A percentile compares a stretch with the other conserved stretches of the same genome.
These are phyloP conservation scores for Penicillium italicum DNA, from an alignment of 2,329 filamentous ascomycete genomes.

Conservation along the genomic window DNA sequence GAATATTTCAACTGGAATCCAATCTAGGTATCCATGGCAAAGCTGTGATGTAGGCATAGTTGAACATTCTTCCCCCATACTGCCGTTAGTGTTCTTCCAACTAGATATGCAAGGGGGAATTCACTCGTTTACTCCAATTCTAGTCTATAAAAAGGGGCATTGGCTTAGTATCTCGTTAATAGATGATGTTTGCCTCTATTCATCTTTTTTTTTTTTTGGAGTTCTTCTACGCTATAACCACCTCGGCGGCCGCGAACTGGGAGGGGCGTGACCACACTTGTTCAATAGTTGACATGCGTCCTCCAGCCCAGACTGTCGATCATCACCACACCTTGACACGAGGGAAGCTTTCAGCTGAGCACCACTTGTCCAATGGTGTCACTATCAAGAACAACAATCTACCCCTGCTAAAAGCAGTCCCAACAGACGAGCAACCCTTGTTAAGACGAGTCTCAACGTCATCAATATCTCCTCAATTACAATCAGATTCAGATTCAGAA, in stretches of 20 bases:
- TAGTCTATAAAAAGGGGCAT: not conserved
- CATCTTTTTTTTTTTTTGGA: not conserved
- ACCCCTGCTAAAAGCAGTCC: constrained; percentile 7
- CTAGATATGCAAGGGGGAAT: not conserved
- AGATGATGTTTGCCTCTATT: not conserved
- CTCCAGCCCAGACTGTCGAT: not conserved
- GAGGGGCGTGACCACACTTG: constrained; percentile 1
- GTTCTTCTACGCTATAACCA: not conserved
- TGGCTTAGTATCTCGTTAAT: not conserved
- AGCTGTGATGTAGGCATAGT: not conserved
- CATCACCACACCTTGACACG: constrained; percentile 16
- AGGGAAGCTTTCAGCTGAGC: constrained; percentile 7
- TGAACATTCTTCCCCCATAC: not conserved
- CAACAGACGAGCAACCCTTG: constrained; percentile 19
- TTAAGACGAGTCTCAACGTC: constrained; percentile 4
- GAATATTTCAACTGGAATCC: not conserved
- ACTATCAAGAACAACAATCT: constrained; percentile 3
- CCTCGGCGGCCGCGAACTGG: too few species aligned
- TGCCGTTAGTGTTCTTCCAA: not conserved
- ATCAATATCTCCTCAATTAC: not conserved
- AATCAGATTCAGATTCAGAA: too few species aligned
- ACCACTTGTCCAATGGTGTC: constrained; percentile 2
- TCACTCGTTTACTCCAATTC: not conserved
- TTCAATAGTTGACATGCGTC: constrained; percentile 8
- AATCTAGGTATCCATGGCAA: too few species aligned